Evolutionary conservation across 2,329 filamentous ascomycete species (phyloP).

Genomic region (Penicillium sp.): DNA sequence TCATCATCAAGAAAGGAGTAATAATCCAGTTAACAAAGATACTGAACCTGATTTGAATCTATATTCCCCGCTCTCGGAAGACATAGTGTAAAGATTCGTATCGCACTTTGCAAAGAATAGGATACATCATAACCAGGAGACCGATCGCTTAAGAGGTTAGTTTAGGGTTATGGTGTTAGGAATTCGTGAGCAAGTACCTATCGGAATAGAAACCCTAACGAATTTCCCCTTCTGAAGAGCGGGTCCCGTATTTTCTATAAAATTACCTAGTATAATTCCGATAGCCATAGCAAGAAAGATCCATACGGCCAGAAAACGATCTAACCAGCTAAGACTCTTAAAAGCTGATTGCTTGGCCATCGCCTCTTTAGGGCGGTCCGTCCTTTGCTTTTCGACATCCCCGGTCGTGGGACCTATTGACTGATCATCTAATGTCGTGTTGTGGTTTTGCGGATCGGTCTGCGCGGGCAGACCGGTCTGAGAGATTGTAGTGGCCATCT

Average conservation of each 20-base stretch:
- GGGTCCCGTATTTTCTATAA: slow-evolving; percentile 66
- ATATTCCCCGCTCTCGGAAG: slow-evolving; percentile 66
- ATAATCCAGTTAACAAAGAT: slow-evolving; percentile 84
- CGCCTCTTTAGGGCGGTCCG: not conserved
- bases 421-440: not conserved
- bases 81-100: slow-evolving; percentile 76
- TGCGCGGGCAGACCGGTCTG: slow-evolving; percentile 7
- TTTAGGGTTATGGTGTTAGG: not conserved
- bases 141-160: slow-evolving; percentile 67
- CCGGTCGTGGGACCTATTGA: not conserved
- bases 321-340: slow-evolving; percentile 12
- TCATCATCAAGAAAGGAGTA: slow-evolving; percentile 81
- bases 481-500: slow-evolving; percentile 12
- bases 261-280: slow-evolving; percentile 77
- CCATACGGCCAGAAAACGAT: slow-evolving; percentile 2
- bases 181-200: slow-evolving; percentile 54
- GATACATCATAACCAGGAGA: slow-evolving; percentile 91
- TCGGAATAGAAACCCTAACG: slow-evolving; percentile 71
- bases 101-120: slow-evolving; percentile 84
- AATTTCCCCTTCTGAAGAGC: slow-evolving; percentile 74
- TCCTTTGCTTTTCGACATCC: slow-evolving; percentile 22
- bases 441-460: slow-evolving; percentile 2
- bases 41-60: slow-evolving; percentile 78
- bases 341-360: slow-evolving; percentile 14
- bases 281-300: slow-evolving; percentile 52